Base-by-base conservation (phyloP, 23 red algal species). In the Agarophyton chilense region DNA sequence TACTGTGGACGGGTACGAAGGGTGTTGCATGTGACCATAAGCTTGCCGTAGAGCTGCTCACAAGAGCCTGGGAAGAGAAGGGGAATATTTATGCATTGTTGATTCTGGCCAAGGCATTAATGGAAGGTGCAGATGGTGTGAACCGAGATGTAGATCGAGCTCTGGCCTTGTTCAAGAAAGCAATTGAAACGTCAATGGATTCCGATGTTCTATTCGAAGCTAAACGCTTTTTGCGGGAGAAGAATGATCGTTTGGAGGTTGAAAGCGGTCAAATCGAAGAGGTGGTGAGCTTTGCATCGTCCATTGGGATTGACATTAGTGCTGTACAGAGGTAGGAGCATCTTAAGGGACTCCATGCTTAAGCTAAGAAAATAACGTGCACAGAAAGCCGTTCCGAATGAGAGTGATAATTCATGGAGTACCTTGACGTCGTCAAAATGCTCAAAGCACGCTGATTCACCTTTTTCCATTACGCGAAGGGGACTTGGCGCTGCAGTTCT, bases 91-190 rank as follows among this genome's bases (percentile, higher is more conserved):
- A 43, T 49, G 61, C 83, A 31, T 52, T 52, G 32, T 26, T 55
- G 4, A 57, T 44, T 66, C 46, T 72, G 17, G 83, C 83, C 26
- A 58, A 47, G 18, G 51, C 52, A 25, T 43, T 31, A 21, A 58
- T 87, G 49, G 70, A 73, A 50, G 83, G 83, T 21, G 65, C 45
- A 41, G 16, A 72, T 42, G 66, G 39, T 19, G 68, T 87, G 43
- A 51, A 38, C 66, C 54, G 35, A 52, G n/a, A 72, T 76, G 52
- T 52, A 10, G 83, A 87, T 13, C 63, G 29, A 32, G 83, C 61
- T 18, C 4, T 87, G n/a, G n/a, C 44, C 29, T 76, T 74, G 83
- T 76, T 57, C 34, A 49, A 87, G 61, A 47, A 36, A 1, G 61
- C 61, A 6, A 61, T 87, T 31, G 66, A 87, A 36, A 65, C 60